phyloP scores from a whole-genome alignment of 257 asterid species.

The Paraleonurus japonicus region DNA sequence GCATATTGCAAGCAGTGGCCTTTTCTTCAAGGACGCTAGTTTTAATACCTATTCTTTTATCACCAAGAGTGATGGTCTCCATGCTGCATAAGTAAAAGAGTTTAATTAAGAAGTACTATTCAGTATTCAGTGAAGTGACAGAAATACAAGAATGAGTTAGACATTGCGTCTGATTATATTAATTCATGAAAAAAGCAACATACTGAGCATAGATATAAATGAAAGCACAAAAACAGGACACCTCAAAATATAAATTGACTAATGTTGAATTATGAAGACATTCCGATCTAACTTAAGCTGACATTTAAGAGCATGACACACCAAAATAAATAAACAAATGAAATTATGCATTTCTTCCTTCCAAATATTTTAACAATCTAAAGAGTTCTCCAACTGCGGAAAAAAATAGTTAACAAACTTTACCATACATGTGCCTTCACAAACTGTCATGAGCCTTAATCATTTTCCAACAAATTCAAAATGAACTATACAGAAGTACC shows the following conservation, averaged over 20 bases:
- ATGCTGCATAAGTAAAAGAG: conserved; percentile 55
- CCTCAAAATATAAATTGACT: neutral
- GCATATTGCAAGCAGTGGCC: conserved; percentile 99
- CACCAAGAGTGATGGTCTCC: conserved; percentile 97
- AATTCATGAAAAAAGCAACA: neutral
- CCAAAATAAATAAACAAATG: neutral
- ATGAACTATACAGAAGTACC: neutral
- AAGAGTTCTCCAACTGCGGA: neutral
- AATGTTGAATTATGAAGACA: neutral
- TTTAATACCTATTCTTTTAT: conserved; percentile 93
- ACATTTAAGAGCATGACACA: neutral
- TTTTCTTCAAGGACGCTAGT: conserved; percentile 97
- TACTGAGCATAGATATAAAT: neutral
- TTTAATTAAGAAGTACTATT: neutral
- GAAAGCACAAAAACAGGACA: neutral
- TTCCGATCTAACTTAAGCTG: neutral
- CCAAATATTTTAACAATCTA: neutral
- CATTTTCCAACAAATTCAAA: neutral
- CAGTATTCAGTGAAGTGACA: neutral
- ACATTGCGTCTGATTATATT: neutral
- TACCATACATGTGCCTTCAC: neutral
- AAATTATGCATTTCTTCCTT: neutral
- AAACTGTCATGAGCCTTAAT: neutral
- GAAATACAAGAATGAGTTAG: neutral
- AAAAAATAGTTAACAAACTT: neutral